Evolutionary conservation across 495 filamentous ascomycete species (phyloP), one percentile per base, ranked within the genome.

Genomic region (Rhypophila decipiens): DNA sequence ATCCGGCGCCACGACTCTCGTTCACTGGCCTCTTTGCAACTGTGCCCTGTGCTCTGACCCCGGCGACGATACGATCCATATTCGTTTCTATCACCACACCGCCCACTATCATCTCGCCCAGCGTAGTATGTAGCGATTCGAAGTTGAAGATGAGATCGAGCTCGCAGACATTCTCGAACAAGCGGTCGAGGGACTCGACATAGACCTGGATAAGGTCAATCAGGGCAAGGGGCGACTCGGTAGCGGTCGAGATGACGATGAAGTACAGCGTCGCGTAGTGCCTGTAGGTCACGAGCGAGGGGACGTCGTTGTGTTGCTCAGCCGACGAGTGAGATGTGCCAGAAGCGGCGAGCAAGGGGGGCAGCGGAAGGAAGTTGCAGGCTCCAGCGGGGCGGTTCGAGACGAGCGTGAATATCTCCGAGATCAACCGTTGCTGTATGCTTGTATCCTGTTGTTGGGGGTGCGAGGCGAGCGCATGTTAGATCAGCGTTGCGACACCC

Each of bases 131-230:
- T 63, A 97, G 78, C 23, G 88, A 90, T 77, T 98, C 93, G 63
- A 95, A 98, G 55, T 96, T 96, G 71, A 97, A 98, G 66, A 97
- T 98, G 45, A 98, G 76, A 63, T 98, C 93, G 40, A 98, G 71
- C 68, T 98, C 93, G 73, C 93, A 98, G 20, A 98, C 93, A 57
- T 97, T 96, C 72, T 96, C 91, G 62, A 97, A 97, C 44, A 98
- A 75, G 46, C 88, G 79, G 64, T 98, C 93, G 18, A 98, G 77
- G 17, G 94, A 81, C 68, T 97, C 91, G 44, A 98, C 93, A 53
- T 96, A 97, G 21, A 97, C 93, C 65, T 97, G 93, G 57, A 98
- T 96, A 41, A 98, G 72, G 67, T 98, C 93, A 24, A 98, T 87
- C 1, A 98, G 77, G 1, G 91, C 93, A 0, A 98, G 84, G 2